Base-by-base conservation (phyloP, 495 filamentous ascomycete species). In the Trichoderma orchidacearum region DNA sequence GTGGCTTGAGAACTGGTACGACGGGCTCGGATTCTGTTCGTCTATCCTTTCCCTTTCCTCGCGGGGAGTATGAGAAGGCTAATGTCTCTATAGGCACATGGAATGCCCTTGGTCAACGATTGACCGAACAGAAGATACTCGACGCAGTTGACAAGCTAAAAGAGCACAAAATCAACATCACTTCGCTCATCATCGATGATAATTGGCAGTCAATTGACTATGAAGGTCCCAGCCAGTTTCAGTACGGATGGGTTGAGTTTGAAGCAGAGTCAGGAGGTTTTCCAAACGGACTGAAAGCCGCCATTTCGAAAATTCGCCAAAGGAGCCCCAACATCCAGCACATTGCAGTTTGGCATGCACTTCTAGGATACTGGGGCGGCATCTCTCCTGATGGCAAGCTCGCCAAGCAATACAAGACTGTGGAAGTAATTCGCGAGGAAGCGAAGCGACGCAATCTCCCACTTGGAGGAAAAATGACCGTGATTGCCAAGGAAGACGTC, bases 361-460 rank as follows among this genome's bases (percentile, higher is more conserved):
- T 96, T n/a, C 67, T 95, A 15, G 91, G 93, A 8, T 97, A 97
- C 67, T 98, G 93, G 93, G 93, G 88, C 56, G 93, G 89, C 3
- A 82, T 97, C 11, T 78, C 86, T 1, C 82, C 85, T 0, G 64
- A 77, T 15, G 84, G 91, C 1, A 77, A 81, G 36, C 78, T 98
- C 30, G 85, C 86, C 2, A 73, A 82, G 52, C 79, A 75, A 1
- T 97, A 96, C 71, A 86, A 88, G 64, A 94, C 86, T 5, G 74
- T 85, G 38, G 66, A 81, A 60, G 80, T 96, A 5, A 59, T 64
- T 15, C 63, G 74, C 58, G 61, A 78, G 60, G 72, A 78, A 65
- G 58, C 66, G 29, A 68, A 78, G 63, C 68, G 80, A 53, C 70
- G 74, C 55, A 78, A 80, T 50, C 66, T 82, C 1, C 70, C 70